phyloP scores from a whole-genome alignment of 768 basidiomycete genomes.

The Leccinum rimulosum region DNA sequence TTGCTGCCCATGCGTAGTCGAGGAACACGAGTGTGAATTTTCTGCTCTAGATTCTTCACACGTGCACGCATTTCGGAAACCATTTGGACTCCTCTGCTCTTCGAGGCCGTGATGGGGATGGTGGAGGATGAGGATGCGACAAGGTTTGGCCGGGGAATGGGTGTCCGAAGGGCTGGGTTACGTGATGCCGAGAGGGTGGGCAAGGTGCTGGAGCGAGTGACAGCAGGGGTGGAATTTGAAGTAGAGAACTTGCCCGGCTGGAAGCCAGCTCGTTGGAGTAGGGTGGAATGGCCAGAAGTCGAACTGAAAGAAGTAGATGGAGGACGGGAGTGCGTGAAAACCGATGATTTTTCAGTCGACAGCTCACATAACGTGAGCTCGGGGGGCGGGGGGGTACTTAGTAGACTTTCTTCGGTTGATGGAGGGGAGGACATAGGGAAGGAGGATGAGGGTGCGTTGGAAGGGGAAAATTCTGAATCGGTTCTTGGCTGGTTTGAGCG shows the following conservation, averaged over 20 bases:
- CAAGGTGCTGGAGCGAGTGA: constrained; percentile 58
- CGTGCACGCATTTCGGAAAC: constrained; percentile 88
- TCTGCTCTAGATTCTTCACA: constrained; percentile 79
- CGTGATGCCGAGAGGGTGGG: constrained; percentile 51
- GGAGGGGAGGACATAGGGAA: constrained; percentile 31
- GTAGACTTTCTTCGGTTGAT: constrained; percentile 51
- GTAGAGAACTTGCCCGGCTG: constrained; percentile 41
- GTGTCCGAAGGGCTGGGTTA: constrained; percentile 43
- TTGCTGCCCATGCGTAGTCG: constrained; percentile 80
- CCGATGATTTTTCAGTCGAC: constrained; percentile 42
- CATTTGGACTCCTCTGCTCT: constrained; percentile 87
- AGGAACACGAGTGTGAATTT: constrained; percentile 84
- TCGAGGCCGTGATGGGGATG: constrained; percentile 48
- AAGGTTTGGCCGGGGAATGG: constrained; percentile 37
- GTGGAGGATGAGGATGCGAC: constrained; percentile 37
- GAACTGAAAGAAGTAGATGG: constrained; percentile 32
- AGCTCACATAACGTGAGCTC: constrained; percentile 62
- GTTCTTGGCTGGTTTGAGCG: constrained; percentile 32
- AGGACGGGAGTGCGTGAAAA: constrained; percentile 33
- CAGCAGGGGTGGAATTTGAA: constrained; percentile 44
- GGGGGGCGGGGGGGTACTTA: constrained; percentile 55
- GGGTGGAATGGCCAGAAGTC: constrained; percentile 41
- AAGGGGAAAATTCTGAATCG: constrained; percentile 25
- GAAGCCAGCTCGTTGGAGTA: constrained; percentile 53
- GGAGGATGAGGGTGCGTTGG: constrained; percentile 32